phyloP scores from a whole-genome alignment of 768 basidiomycete species.

The Tephrocybe rancida region DNA sequence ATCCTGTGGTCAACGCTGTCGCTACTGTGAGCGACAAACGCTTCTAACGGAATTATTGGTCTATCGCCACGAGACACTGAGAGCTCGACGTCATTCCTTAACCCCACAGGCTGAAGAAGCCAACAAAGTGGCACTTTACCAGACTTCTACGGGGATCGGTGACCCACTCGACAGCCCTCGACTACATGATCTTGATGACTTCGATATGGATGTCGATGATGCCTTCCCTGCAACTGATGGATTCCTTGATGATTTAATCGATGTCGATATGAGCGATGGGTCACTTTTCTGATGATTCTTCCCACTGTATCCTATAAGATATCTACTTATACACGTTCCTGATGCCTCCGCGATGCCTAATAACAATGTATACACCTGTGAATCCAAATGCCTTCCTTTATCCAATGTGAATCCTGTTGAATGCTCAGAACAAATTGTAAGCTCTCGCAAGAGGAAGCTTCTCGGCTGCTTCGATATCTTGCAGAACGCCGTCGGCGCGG shows the following conservation, averaged over 20 bases:
- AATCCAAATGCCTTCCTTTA: not conserved
- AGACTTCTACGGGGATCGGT: not conserved
- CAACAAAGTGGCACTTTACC: not conserved
- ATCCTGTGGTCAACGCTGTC: conserved; percentile 11
- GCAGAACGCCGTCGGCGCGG: conserved; percentile 73
- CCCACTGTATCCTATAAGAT: conserved; percentile 9
- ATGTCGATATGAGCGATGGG: conserved; percentile 6
- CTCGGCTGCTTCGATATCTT: conserved; percentile 76
- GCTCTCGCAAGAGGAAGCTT: conserved; percentile 65
- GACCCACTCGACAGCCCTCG: conserved; percentile 19
- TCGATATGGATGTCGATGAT: conserved; percentile 13
- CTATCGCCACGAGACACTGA: too few relatives aligned
- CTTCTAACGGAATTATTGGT: conserved; percentile 18
- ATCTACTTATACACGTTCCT: not conserved
- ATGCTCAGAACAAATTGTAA: conserved; percentile 81
- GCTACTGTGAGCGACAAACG: conserved; percentile 15
- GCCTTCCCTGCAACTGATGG: not conserved
- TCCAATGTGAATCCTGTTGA: not conserved
- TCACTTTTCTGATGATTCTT: not conserved
- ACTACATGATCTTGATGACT: conserved; percentile 21
- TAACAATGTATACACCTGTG: too few relatives aligned
- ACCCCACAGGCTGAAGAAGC: not conserved
- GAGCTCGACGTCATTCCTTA: not conserved
- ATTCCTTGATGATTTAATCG: conserved; percentile 3
- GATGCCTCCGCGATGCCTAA: not conserved